phyloP scores from a whole-genome alignment of 169 alveolate species.

The Plasmodium inui region DNA sequence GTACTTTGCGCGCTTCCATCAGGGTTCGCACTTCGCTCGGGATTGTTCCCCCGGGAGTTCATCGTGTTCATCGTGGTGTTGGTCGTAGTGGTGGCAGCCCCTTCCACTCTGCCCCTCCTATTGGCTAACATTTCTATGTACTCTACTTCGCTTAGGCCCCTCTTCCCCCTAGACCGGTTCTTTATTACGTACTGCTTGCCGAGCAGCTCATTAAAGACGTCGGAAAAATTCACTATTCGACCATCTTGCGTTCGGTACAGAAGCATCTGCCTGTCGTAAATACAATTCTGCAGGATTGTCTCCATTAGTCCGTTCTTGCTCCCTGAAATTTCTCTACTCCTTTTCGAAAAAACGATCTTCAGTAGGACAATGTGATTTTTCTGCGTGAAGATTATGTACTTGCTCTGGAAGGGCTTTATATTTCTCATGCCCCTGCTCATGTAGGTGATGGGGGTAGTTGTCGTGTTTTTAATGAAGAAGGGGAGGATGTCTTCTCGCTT shows the following conservation, averaged over 20 bases:
- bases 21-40: not conserved
- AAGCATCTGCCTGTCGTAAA: not conserved
- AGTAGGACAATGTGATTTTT: constrained; percentile 11
- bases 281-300: not conserved
- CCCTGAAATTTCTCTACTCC: not conserved
- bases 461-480: constrained; percentile 8
- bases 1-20: not conserved
- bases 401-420: constrained; percentile 13
- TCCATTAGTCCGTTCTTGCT: constrained; percentile 2
- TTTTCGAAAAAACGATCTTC: constrained; percentile 14
- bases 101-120: not conserved
- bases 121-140: constrained; percentile 18
- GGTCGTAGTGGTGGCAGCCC: not conserved
- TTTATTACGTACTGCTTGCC: not conserved
- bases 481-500: constrained; percentile 32
- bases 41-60: not conserved
- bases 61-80: not conserved
- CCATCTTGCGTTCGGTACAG: not conserved
- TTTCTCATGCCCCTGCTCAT: constrained; percentile 30
- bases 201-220: constrained; percentile 17
- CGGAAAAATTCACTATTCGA: constrained; percentile 1
- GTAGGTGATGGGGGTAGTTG: constrained; percentile 12
- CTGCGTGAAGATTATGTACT: constrained; percentile 48
- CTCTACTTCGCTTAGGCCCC: constrained; percentile 23
- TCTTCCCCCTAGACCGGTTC: not conserved